phyloP scores from a whole-genome alignment of 1,284 basidiomycete genomes.

The Microbotryomycetes sp. region DNA sequence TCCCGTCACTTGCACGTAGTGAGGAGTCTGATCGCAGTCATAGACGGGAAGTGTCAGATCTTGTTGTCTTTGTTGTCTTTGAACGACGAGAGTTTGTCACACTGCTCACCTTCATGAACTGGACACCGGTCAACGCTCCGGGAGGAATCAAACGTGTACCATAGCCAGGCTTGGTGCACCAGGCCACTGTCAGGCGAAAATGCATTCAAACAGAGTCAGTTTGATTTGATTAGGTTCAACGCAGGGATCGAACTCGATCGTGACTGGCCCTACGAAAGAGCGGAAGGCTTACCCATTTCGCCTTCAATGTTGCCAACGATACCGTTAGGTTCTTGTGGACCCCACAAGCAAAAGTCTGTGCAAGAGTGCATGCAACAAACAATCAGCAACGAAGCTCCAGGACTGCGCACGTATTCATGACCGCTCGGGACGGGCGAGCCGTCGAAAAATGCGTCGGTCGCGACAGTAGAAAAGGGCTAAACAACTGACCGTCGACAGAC shows the following conservation, averaged over 20 bases:
- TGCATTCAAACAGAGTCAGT: too few relatives aligned
- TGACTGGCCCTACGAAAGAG: background rate
- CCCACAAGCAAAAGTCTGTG: constrained; percentile 5
- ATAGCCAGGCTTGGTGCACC: constrained; percentile 30
- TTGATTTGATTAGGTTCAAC: too few relatives aligned
- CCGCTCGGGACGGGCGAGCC: background rate
- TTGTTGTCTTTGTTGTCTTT: too few relatives aligned
- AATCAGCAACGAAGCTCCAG: too few relatives aligned
- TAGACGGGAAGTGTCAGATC: too few relatives aligned
- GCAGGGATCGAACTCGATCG: constrained; percentile 21
- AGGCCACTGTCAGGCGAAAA: constrained; percentile 21
- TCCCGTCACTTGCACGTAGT: constrained; percentile 49
- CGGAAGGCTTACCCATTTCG: background rate
- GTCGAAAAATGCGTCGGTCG: background rate
- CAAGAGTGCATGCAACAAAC: too few relatives aligned
- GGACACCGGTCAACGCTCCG: constrained; percentile 55
- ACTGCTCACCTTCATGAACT: constrained; percentile 48
- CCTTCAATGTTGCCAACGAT: constrained; percentile 31
- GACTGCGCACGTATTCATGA: too few relatives aligned
- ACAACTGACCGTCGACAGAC: background rate
- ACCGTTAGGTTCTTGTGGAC: constrained; percentile 15
- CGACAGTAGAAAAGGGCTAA: background rate
- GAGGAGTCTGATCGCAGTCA: background rate
- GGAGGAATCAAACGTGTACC: constrained; percentile 23
- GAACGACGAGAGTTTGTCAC: background rate